Conservation (phyloP, 2,329 filamentous ascomycete species). For the Cladobotryum mycophilum region DNA sequence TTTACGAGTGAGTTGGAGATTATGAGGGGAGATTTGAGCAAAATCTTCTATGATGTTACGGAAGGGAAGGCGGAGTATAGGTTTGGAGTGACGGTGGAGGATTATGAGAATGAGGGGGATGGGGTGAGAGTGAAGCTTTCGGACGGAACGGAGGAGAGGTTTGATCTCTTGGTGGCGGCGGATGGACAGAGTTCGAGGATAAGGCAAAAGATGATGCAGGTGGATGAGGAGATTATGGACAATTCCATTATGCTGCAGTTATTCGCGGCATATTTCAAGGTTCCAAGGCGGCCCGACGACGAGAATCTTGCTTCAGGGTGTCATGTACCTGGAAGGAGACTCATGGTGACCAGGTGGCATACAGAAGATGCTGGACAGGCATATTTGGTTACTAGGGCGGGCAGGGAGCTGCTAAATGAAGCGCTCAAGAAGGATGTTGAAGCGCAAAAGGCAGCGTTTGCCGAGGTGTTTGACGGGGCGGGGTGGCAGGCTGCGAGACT, state of each 20-base stretch:
- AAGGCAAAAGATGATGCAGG: constrained; percentile 8
- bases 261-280: constrained; percentile 33
- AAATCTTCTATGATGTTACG: constrained; percentile 33
- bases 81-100: constrained; percentile 24
- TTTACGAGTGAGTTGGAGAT: constrained; percentile 49
- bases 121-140: constrained; percentile 12
- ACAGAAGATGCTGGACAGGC: constrained; percentile 18
- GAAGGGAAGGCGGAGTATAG: constrained; percentile 22
- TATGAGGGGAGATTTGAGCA: constrained; percentile 45
- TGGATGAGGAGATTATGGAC: constrained; percentile 7
- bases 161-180: constrained; percentile 15
- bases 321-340: constrained; percentile 29
- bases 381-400: constrained; percentile 20
- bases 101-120: constrained; percentile 16
- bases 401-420: constrained; percentile 16
- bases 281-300: constrained; percentile 20
- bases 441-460: constrained; percentile 28
- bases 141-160: constrained; percentile 12
- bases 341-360: constrained; percentile 25
- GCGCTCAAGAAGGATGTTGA: constrained; percentile 16
- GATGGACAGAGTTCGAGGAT: constrained; percentile 15
- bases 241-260: constrained; percentile 9
- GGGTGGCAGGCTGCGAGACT: constrained; percentile 39
- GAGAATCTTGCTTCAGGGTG: constrained; percentile 21
- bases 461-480: constrained; percentile 32